phyloP scores from a whole-genome alignment of 495 filamentous ascomycete species.

The Penicillium riverlandense region DNA sequence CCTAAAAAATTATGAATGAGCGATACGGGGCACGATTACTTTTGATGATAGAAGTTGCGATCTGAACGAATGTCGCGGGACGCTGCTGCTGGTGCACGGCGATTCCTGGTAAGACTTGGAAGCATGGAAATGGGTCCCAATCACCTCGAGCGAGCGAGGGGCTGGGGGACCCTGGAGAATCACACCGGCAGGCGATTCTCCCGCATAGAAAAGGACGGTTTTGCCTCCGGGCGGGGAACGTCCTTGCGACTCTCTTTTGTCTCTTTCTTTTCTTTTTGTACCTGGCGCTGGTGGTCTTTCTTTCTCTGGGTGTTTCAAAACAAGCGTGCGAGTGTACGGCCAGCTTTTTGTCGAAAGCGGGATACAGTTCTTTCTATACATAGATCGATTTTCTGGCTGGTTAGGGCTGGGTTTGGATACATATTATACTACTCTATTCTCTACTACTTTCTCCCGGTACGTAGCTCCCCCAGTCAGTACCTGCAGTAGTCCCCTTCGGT shows the following conservation, averaged over 20 bases:
- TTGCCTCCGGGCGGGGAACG: not conserved
- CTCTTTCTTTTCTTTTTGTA: conserved; percentile 12
- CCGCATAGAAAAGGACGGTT: not conserved
- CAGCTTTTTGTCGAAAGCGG: conserved; percentile 14
- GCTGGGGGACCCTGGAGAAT: too few species aligned
- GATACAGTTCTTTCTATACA: conserved; percentile 7
- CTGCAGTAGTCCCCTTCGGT: too few species aligned
- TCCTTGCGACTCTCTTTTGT: conserved; percentile 8
- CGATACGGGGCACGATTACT: conserved; percentile 16
- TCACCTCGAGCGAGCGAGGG: too few species aligned
- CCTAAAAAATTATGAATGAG: conserved; percentile 23
- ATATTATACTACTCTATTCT: too few species aligned
- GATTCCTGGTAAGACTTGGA: conserved; percentile 3
- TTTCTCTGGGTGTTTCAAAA: conserved; percentile 16
- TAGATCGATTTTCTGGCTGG: conserved; percentile 13
- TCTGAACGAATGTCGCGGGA: conserved; percentile 3
- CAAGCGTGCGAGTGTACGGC: conserved; percentile 5
- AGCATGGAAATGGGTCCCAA: conserved; percentile 1
- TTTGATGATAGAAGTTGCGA: conserved; percentile 13
- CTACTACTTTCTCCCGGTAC: too few species aligned
- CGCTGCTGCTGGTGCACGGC: conserved; percentile 3
- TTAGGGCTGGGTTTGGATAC: conserved; percentile 4
- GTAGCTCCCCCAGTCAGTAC: too few species aligned
- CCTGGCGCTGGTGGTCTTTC: conserved; percentile 35
- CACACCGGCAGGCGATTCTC: too few species aligned